Percentiles rank a stretch among this genome's conserved stretches.
phyloP scores from a whole-genome alignment of 1,284 basidiomycete genomes.

The Mycosarcoma mackinlayi region DNA sequence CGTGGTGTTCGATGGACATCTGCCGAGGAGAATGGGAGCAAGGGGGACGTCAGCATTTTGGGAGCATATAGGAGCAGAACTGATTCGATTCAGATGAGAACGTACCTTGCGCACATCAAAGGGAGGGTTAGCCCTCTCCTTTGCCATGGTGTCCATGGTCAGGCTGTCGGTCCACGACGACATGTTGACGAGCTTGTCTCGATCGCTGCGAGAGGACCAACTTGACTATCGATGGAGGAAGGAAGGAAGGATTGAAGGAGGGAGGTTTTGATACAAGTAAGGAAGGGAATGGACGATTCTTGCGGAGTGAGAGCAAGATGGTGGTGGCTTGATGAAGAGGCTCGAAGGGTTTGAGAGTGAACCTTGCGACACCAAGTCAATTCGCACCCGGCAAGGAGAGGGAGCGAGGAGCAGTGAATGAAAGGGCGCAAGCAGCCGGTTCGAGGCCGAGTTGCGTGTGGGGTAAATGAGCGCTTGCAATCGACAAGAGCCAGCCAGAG shows the following conservation, averaged over 20 bases:
- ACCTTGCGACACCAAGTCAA: no score
- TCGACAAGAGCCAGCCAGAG: background rate
- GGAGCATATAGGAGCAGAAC: background rate
- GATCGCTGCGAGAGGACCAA: background rate
- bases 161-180: constrained; percentile 52
- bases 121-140: constrained; percentile 71
- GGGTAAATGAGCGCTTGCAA: no score
- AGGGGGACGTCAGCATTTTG: background rate
- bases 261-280: no score
- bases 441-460: no score
- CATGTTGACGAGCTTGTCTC: constrained; percentile 41
- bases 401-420: background rate
- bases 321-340: no score
- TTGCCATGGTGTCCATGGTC: constrained; percentile 68
- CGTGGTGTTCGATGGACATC: constrained; percentile 69
- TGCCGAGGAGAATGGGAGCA: constrained; percentile 3
- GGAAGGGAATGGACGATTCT: no score
- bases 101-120: constrained; percentile 71
- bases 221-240: background rate
- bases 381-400: no score
- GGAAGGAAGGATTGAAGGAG: background rate
- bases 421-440: no score
- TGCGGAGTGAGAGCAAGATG: no score
- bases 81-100: background rate
- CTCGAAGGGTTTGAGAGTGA: no score